Base-by-base conservation (phyloP, 257 asterid genomes). In the Solanum okadae region DNA sequence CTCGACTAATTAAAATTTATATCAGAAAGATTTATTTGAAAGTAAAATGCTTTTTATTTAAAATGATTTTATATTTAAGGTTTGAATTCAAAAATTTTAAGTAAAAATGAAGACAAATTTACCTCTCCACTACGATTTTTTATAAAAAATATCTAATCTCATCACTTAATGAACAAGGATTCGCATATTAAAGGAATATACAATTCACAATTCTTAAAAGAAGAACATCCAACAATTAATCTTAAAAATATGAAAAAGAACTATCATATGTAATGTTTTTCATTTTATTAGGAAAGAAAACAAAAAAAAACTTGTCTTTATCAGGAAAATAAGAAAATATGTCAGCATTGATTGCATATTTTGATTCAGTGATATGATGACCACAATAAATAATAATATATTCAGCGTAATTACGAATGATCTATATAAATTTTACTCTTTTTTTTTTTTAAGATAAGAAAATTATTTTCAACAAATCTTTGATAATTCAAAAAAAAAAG, bases 141-240 rank as follows among this genome's bases (percentile, higher is more conserved):
- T 44, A 4, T 1, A 4, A 13, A 13, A 46, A 46, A 46, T 1
- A 3, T 6, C 12, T 70, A 33, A 40, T 70, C 40, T 71, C 16
- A 49, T 70, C 44, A 27, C 1, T 70, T 34, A 18, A 3, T 9
- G 27, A 42, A 86, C 16, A 37, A 72, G 85, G 84, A 88, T 89
- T 56, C 88, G 67, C 87, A 87, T 89, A 77, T 37, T 42, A 44
- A 29, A 52, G 88, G 83, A 87, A 90, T 90, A 87, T 88, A 86
- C 65, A 88, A 56, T 16, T 20, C 22, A 86, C 65, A 88, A 56
- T 16, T 20, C 22, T 20, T 40, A 68, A 37, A 63, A 40, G 78
- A 31, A 46, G 70, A 35, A 46, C 1, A 49, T 29, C 0, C 0
- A 46, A 14, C 5, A 81, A 81, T 16, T 81, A 78, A 46, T 81